These are phyloP conservation scores for Chlorella sp. DNA, from an alignment of 139 green algal genomes.

Conservation along the genomic window DNA sequence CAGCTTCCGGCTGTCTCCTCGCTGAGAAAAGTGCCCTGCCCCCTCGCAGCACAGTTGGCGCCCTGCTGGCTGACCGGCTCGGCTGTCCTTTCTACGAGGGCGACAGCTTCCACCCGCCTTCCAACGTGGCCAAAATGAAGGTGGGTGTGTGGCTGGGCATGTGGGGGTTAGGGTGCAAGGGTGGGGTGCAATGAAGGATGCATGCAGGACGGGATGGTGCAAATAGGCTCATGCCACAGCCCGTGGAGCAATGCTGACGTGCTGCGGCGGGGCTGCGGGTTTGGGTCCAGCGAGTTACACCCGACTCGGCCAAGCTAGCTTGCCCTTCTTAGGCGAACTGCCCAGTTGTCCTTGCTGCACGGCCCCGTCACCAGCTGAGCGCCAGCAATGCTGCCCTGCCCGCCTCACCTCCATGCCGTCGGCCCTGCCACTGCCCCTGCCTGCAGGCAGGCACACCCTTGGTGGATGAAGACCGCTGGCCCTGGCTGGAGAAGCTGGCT, in stretches of 20 bases:
- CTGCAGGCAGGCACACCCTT: constrained; percentile 25
- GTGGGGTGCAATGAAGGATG: too few relatives aligned
- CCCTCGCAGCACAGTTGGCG: constrained; percentile 16
- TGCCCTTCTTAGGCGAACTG: background rate
- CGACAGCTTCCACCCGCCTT: constrained; percentile 29
- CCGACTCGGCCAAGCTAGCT: background rate
- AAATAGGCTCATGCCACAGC: too few relatives aligned
- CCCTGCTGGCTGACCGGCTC: constrained; percentile 8
- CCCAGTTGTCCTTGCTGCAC: too few relatives aligned
- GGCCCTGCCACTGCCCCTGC: too few relatives aligned
- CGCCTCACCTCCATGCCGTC: too few relatives aligned
- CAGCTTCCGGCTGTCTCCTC: background rate
- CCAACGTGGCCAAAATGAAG: constrained; percentile 23
- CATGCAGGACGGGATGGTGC: too few relatives aligned
- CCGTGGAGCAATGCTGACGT: background rate
- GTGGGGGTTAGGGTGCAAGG: too few relatives aligned
- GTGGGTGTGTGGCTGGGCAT: background rate
- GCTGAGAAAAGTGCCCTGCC: background rate
- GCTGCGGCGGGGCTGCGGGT: background rate
- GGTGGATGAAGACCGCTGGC: constrained; percentile 34
- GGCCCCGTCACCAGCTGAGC: too few relatives aligned
- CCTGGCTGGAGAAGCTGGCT: constrained; percentile 40
- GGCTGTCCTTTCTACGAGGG: constrained; percentile 34
- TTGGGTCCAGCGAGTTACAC: background rate
- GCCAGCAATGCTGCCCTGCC: too few relatives aligned